Conservation (phyloP, 805 yeast species). For the Pichia heedii region DNA sequence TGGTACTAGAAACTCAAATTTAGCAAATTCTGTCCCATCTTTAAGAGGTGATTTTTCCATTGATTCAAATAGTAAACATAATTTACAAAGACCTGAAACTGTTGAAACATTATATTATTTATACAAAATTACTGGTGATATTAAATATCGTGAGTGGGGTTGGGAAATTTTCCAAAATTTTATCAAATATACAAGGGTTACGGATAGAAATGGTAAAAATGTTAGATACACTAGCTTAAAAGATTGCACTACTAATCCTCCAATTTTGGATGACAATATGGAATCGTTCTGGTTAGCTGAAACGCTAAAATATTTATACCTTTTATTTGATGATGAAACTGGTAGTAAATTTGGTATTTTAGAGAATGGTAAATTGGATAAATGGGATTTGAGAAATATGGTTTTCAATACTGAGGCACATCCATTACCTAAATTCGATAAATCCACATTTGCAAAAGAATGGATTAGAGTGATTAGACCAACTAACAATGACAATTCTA, state of each 20-base stretch:
- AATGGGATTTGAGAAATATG: conserved; percentile 55
- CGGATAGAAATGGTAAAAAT: conserved; percentile 24
- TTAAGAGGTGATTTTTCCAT: conserved; percentile 36
- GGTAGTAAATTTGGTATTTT: conserved; percentile 22
- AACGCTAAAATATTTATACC: conserved; percentile 76
- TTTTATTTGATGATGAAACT: conserved; percentile 56
- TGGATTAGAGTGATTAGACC: conserved; percentile 36
- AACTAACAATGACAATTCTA: not conserved
- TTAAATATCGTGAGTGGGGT: conserved; percentile 81
- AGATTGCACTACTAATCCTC: conserved; percentile 57
- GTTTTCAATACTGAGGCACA: conserved; percentile 93
- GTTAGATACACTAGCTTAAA: conserved; percentile 49
- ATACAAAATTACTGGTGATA: conserved; percentile 72
- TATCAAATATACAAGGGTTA: conserved; percentile 46
- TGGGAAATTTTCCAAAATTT: conserved; percentile 75
- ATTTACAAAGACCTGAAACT: conserved; percentile 88
- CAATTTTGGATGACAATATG: conserved; percentile 55
- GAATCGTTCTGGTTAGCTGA: conserved; percentile 94
- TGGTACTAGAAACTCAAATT: not conserved
- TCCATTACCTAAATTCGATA: conserved; percentile 69
- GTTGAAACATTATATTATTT: conserved; percentile 79
- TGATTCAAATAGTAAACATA: conserved; percentile 68
- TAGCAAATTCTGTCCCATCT: not conserved
- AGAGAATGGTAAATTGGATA: conserved; percentile 26
- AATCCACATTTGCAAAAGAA: conserved; percentile 48